Base-by-base conservation (phyloP, 805 yeast species). In the Ogataea ganodermae region DNA sequence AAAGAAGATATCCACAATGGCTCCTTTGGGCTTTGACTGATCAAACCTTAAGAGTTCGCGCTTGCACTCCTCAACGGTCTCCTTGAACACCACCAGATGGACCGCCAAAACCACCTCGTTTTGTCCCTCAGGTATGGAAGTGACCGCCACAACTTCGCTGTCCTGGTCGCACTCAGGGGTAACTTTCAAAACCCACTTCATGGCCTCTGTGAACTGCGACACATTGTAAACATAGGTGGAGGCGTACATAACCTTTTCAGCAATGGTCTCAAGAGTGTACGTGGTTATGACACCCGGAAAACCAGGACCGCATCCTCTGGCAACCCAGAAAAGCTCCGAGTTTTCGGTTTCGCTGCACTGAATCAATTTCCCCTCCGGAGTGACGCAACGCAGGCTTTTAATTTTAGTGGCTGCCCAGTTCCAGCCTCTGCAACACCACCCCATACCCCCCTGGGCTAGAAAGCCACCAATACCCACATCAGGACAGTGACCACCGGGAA, bases 381-480 rank as follows among this genome's bases (percentile, higher is more conserved):
- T 42, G 10, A 46, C 50, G 16, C 46, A 42, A 26, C 50, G 44
- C 12, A 46, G 22, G 16, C 46, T 46, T 22, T 37, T 43, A 22
- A 46, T 46, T 18, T 35, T 46, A 10, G 50, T 46, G 14, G 42
- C 44, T 30, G 50, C 50, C 50, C 50, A 46, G 21, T 37, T 37
- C 50, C 50, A 46, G 13, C 50, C 50, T 21, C 50, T 35, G 24
- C 50, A 46, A 28, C 46, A 42, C 50, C 50, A 46, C 7, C 50
- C 50, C 50, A 46, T 46, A 12, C 50, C 50, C 2, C 50, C 50
- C 17, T 46, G 50, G 6, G 50, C 50, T 18, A 46, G 30, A 22
- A 46, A 46, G 2, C 50, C 50, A 17, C 50, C 50, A 20, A 46
- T 35, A 6, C 50, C 50, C 23, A 46, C 50, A n/a, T 46, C 50